Base-by-base conservation (phyloP, 257 asterid genomes). In the Forsythia viridissima region DNA sequence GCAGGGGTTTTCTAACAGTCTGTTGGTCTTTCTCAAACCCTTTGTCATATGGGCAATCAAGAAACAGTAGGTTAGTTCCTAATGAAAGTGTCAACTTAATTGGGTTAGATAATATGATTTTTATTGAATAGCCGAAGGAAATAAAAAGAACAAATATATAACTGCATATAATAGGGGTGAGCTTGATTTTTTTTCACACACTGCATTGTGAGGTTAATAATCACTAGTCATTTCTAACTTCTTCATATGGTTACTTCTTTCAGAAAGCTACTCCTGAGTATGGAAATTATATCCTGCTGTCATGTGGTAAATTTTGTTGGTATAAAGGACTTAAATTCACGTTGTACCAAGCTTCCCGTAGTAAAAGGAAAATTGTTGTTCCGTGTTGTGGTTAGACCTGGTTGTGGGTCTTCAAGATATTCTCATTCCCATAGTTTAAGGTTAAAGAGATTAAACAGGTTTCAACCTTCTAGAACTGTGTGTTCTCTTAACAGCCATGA, bases 251-350 rank as follows among this genome's bases (percentile, higher is more conserved):
- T 77, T 84, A 70, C 82, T 70, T 76, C n/a, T 83, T 80, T 81
- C 88, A 89, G 92, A 84, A 74, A 81, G 79, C 59, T 71, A 69
- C 75, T 72, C 78, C 65, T 5, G 44, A 73, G 63, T 67, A 91
- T 94, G 98, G 97, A 88, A 80, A 74, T 90, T 80, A 70, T 86
- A 73, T 85, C 91, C 20, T 87, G 84, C 77, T 82, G 73, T 44
- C 81, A 80, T 81, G 68, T 75, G 72, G 75, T 81, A 41, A 87
- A 86, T 75, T 74, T 76, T 76, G 80, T 89, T 74, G 76, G 84
- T 70, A 83, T 79, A 5, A 85, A 72, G 55, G 76, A 71, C 85
- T 86, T 59, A 18, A 82, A 77, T 55, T 73, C 80, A 16, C 74
- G 41, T 43, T 73, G 67, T 20, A 40, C 87, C 59, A 84, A 80